Conservation (phyloP, 1,284 basidiomycete genomes). For the Vanrija sp. region DNA sequence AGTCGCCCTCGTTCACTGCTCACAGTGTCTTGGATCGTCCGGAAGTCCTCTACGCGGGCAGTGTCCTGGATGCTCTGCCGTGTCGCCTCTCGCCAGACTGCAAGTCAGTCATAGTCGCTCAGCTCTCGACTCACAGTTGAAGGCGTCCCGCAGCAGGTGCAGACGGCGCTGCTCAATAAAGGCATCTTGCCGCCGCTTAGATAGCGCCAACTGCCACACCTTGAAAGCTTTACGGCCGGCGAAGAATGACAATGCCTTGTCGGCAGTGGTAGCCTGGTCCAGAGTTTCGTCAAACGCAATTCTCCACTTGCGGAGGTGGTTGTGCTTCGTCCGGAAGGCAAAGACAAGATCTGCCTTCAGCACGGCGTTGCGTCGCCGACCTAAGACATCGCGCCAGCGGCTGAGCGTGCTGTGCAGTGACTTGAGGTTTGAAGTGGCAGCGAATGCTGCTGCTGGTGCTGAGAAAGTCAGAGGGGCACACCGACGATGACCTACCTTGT, state of each 20-base stretch:
- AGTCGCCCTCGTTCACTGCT: not conserved
- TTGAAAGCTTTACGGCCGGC: slow-evolving; percentile 23
- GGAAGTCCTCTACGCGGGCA: slow-evolving; percentile 12
- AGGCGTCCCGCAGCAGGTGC: slow-evolving; percentile 11
- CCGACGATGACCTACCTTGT: not conserved
- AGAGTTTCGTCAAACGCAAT: slow-evolving; percentile 13
- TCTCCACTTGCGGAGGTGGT: slow-evolving; percentile 24
- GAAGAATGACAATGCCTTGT: slow-evolving; percentile 41
- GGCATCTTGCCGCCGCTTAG: slow-evolving; percentile 12
- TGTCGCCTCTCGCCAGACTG: slow-evolving; percentile 13
- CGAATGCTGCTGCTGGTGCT: slow-evolving; percentile 7
- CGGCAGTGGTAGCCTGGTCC: slow-evolving; percentile 23
- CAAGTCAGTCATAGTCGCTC: not conserved
- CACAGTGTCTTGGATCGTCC: slow-evolving; percentile 17
- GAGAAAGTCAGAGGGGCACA: not conserved
- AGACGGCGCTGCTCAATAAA: slow-evolving; percentile 19
- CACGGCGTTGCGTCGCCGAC: slow-evolving; percentile 15
- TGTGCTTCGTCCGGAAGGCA: slow-evolving; percentile 13
- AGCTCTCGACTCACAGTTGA: slow-evolving; percentile 15
- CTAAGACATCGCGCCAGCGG: slow-evolving; percentile 28
- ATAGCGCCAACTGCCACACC: slow-evolving; percentile 24
- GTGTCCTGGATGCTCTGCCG: slow-evolving; percentile 12
- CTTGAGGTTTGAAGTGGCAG: not conserved
- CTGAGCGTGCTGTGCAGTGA: slow-evolving; percentile 15
- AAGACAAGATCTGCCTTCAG: slow-evolving; percentile 28